Base-by-base conservation (phyloP, 2,329 filamentous ascomycete genomes). In the Alternaria metachromatica region DNA sequence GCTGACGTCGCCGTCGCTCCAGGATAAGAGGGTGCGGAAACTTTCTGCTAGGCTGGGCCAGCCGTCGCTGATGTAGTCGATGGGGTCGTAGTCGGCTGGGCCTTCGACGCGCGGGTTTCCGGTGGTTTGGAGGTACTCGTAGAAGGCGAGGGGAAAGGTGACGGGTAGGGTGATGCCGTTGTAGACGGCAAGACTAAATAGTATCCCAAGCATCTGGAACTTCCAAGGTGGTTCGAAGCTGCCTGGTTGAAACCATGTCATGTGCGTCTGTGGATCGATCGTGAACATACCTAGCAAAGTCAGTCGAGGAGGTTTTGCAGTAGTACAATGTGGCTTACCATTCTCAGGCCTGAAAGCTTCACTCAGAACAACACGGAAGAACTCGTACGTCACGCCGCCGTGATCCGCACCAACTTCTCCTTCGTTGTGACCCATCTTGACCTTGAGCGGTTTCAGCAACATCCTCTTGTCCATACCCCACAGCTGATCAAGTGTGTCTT, bases 321-420 rank as follows among this genome's bases (percentile, higher is more conserved):
- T 0, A 5, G 6, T 1, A 20, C 11, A 12, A 5, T 13, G 10
- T 10, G 8, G 68, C 83, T 82, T 83, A 80, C 88, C 94, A 73
- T 92, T 93, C 46, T 89, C 86, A 5, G 93, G 91, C 71, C 93
- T 86, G 49, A 98, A 86, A 4, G 92, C 92, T 74, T 97, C 90
- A 1, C 88, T 88, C 70, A 97, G 89, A 18, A 92, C 89, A 26
- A 97, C 82, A 15, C 93, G 89, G 82, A 99, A 98, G 77, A 97
- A 98, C 68, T 99, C 96, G 77, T 97, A 94, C 72, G 97, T 95
- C 1, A 99, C 94, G 66, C 96, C 96, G 46, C 96, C 96, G 53
- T 95, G 93, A 78, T 99, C 96, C 33, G 96, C 88, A 0, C 96
- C 96, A 77, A 96, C 90, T 78, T 98, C 96, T 28, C 93, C 93